Base-by-base conservation (phyloP, 2,329 filamentous ascomycete genomes). In the Ilyonectria destructans region DNA sequence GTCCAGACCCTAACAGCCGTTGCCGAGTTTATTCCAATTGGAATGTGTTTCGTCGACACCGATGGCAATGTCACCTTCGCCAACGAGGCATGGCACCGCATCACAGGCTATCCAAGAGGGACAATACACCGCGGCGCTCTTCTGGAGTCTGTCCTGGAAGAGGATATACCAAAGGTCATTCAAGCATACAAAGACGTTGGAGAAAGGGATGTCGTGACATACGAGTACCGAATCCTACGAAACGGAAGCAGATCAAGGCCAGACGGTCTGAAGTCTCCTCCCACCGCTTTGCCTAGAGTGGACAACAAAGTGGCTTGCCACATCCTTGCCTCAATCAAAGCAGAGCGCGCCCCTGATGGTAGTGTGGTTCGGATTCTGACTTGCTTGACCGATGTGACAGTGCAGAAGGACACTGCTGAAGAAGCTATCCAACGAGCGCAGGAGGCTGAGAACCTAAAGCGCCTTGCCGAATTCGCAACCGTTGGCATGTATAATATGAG, bases 1-100 rank as follows among this genome's bases (percentile, higher is more conserved):
- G 88, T 92, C 63, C 88, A 89, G 35, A 88, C 90, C 62, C 93
- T 94, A 71, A 90, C 90, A 8, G 85, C 89, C 6, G 91, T 94
- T 80, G 90, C 92, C 2, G 91, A 93, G 73, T 91, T 93, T 58
- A 90, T 92, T 2, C 92, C 92, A 0, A 90, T 93, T 1, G 92
- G 92, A 19, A 91, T 94, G 81, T 93, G 91, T 74, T 92, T 94
- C 66, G 89, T 90, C 12, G 88, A 92, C 74, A 84, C 86, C 2
- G 82, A 86, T 56, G 92, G 92, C 13, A 86, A 87, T 45, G 88
- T 94, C 65, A 89, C 87, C 0, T 94, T 92, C 76, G 92, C 91
- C 67, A 95, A 95, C 74, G 88, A 92, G 57, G 89, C 90, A 9
- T 94, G 85, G 83, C 84, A 86, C 71, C 82, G 83, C 45, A 87